Conservation (phyloP, 2,329 filamentous ascomycete species). For the Epichloe sp. region DNA sequence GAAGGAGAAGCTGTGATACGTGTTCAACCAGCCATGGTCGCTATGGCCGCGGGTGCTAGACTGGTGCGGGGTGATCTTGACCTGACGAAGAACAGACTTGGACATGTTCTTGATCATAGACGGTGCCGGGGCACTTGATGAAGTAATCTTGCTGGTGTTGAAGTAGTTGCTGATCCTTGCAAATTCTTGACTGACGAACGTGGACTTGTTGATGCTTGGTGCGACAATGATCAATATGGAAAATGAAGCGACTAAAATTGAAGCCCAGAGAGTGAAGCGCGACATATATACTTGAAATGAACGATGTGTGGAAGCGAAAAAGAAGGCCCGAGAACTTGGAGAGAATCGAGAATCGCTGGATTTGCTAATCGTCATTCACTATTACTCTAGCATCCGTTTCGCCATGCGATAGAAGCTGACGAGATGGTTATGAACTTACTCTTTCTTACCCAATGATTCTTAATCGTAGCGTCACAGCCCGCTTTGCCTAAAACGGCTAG, state of each 20-base stretch:
- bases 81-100: constrained; percentile 45
- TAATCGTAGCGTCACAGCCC: constrained; percentile 2
- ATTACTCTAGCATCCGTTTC: not conserved
- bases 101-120: constrained; percentile 40
- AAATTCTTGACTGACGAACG: constrained; percentile 6
- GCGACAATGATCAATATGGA: constrained; percentile 23
- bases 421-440: constrained; percentile 1
- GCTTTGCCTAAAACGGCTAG: not conserved
- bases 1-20: constrained; percentile 79
- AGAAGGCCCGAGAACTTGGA: constrained; percentile 11
- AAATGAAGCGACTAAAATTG: constrained; percentile 24
- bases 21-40: constrained; percentile 79
- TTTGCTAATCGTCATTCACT: not conserved
- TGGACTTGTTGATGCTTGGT: constrained; percentile 5
- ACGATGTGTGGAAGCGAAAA: constrained; percentile 9
- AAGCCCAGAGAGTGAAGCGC: constrained; percentile 19
- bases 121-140: constrained; percentile 1
- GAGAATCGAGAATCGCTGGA: constrained; percentile 3
- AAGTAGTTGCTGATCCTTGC: constrained; percentile 5
- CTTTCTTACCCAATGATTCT: constrained; percentile 4
- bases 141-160: constrained; percentile 1
- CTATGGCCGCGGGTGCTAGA: constrained; percentile 61
- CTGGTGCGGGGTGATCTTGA: constrained; percentile 61
- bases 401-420: constrained; percentile 5
- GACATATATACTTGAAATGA: constrained; percentile 24